Evolutionary conservation across 2,329 filamentous ascomycete species (phyloP).

Genomic region (Clarireedia hainanense): DNA sequence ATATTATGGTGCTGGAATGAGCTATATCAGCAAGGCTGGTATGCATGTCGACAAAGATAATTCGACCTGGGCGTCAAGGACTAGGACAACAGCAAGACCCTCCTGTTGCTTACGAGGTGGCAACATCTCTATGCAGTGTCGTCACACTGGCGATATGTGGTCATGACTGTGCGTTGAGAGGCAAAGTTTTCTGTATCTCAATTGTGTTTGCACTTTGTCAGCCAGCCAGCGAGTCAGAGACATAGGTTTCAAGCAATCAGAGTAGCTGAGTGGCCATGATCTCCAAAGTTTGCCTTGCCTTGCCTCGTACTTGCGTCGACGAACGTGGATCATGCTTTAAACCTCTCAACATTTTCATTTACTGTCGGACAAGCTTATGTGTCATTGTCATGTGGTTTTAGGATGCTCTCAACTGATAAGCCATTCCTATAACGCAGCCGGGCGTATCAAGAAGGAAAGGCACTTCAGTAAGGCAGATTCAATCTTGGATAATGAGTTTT

Average conservation of each 20-base stretch:
- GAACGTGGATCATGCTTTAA: background rate
- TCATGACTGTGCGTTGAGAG: constrained; percentile 4
- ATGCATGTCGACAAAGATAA: constrained; percentile 1
- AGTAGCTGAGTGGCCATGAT: constrained; percentile 4
- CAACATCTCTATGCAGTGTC: constrained; percentile 1
- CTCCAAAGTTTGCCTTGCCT: constrained; percentile 3
- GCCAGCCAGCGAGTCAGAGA: constrained; percentile 1
- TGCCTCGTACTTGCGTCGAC: constrained; percentile 1
- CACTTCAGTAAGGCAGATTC: constrained; percentile 4
- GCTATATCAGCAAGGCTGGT: constrained; percentile 1
- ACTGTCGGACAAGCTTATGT: constrained; percentile 3
- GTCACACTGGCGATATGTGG: constrained; percentile 8
- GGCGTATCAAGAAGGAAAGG: background rate
- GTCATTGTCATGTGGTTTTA: constrained; percentile 6
- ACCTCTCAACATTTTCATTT: background rate
- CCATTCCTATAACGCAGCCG: background rate
- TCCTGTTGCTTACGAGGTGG: background rate
- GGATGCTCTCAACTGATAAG: background rate
- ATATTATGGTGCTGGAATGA: background rate
- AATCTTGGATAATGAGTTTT: background rate
- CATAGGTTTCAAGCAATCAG: background rate
- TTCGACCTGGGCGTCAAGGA: background rate
- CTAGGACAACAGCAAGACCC: background rate
- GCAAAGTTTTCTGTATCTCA: background rate
- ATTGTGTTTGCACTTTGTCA: constrained; percentile 6